Base-by-base conservation (phyloP, 345 rosid species). In the Leavenworthia alabamica region DNA sequence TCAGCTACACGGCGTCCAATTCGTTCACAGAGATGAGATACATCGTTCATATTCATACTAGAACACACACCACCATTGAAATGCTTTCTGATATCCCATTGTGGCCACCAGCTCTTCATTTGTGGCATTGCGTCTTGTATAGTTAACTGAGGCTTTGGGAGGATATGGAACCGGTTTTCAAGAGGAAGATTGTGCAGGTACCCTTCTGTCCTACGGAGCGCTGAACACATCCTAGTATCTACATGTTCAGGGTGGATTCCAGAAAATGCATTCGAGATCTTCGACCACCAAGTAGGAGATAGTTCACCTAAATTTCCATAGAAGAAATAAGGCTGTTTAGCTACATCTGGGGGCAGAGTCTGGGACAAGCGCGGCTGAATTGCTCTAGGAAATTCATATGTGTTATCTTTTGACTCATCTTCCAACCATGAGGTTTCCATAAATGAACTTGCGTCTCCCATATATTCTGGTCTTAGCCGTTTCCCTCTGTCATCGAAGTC, bases 1-100 rank as follows among this genome's bases (percentile, higher is more conserved):
- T 80, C 83, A 24, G 49, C 69, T 14, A 89, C 23, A 22, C 67
- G 71, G 23, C 66, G 76, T 32, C 82, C 86, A 52, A 86, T 77
- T 60, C 82, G 71, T 19, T 78, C 84, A 67, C 93, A 86, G n/a
- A 92, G 77, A 56, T 48, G 70, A 66, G 82, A 54, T 44, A 64
- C 47, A 24, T 82, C 84, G 14, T 44, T 35, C 1, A 60, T 72
- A 43, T 44, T 35, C 1, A 62, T 71, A 43, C 62, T 78, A 24
- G 73, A 74, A 67, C 45, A 70, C 36, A 64, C 54, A 3, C 72
- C 57, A 1, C 69, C 57, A 61, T 64, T 85, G 66, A 93, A 32
- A 44, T 85, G 82, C 75, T 74, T 82, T 82, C 99, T 84, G 1
- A 89, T 78, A 77, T 93, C 99, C 99, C 99, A 89, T 16, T 78